Conservation (phyloP, 2,329 filamentous ascomycete species). For the Talaromyces atroroseus region DNA sequence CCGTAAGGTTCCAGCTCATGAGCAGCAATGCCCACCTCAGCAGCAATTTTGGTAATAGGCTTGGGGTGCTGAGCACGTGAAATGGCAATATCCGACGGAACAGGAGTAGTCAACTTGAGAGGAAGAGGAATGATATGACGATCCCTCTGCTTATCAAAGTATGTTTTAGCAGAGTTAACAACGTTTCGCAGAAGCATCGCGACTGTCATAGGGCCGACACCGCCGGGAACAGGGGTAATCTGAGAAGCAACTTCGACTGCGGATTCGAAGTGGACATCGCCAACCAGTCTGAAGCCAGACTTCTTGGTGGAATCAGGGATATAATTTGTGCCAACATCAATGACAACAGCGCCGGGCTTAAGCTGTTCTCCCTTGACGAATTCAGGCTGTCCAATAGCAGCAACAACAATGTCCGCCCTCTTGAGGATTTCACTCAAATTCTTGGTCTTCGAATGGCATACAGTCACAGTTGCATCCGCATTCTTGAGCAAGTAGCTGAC, state of each 20-base stretch:
- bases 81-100: constrained; percentile 93
- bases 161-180: constrained; percentile 73
- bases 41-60: constrained; percentile 74
- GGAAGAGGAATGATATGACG: constrained; percentile 77
- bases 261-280: constrained; percentile 87
- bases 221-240: constrained; percentile 93
- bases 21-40: constrained; percentile 80
- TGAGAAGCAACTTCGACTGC: constrained; percentile 80
- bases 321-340: constrained; percentile 97
- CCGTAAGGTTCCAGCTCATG: constrained; percentile 93
- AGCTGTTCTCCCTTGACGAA: constrained; percentile 95
- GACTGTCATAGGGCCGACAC: constrained; percentile 97
- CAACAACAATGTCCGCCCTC: constrained; percentile 81
- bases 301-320: constrained; percentile 84
- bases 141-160: constrained; percentile 76
- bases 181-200: constrained; percentile 98
- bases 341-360: constrained; percentile 90
- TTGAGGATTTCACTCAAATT: constrained; percentile 69
- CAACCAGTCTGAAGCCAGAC: constrained; percentile 84
- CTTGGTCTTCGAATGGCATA: constrained; percentile 86
- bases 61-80: constrained; percentile 89
- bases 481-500: constrained; percentile 94
- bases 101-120: constrained; percentile 69
- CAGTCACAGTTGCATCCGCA: constrained; percentile 91
- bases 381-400: constrained; percentile 78